Evolutionary conservation across 805 yeast genomes (phyloP).

Genomic region (Saccharomycopsis sp.): DNA sequence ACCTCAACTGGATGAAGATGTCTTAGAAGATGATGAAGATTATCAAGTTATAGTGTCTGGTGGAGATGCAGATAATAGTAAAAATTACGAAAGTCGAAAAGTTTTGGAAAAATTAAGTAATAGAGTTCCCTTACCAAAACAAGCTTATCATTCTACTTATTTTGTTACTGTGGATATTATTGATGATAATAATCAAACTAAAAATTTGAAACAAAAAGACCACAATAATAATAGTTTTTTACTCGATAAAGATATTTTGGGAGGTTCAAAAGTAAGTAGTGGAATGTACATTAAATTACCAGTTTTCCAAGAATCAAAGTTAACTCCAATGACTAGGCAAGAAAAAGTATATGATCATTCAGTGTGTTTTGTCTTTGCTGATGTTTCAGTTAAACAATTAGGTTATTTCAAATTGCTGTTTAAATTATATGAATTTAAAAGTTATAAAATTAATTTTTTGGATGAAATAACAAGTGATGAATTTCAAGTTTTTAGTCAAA

Average conservation of each 20-base stretch:
- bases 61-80: background rate
- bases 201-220: background rate
- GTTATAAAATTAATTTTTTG: slow-evolving; percentile 20
- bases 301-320: slow-evolving; percentile 12
- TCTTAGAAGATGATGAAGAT: too few species aligned
- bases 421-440: slow-evolving; percentile 23
- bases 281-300: slow-evolving; percentile 18
- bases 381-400: slow-evolving; percentile 22
- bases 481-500: slow-evolving; percentile 24
- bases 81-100: slow-evolving; percentile 8
- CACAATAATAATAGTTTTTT: background rate
- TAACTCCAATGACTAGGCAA: background rate
- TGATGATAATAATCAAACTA: slow-evolving; percentile 3
- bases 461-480: slow-evolving; percentile 18
- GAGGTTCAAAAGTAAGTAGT: slow-evolving; percentile 13
- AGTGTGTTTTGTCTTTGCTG: slow-evolving; percentile 25
- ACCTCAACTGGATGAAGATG: too few species aligned
- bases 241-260: slow-evolving; percentile 5
- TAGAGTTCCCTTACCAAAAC: slow-evolving; percentile 5
- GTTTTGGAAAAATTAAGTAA: slow-evolving; percentile 12
- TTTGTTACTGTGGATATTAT: slow-evolving; percentile 15
- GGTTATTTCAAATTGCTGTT: slow-evolving; percentile 23
- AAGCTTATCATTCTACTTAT: slow-evolving; percentile 13
- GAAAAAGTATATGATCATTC: slow-evolving; percentile 19
- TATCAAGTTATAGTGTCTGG: too few species aligned